Percentiles rank a stretch among this genome's conserved stretches.
phyloP scores from a whole-genome alignment of 345 rosid species.

The Nasturtium officinale region DNA sequence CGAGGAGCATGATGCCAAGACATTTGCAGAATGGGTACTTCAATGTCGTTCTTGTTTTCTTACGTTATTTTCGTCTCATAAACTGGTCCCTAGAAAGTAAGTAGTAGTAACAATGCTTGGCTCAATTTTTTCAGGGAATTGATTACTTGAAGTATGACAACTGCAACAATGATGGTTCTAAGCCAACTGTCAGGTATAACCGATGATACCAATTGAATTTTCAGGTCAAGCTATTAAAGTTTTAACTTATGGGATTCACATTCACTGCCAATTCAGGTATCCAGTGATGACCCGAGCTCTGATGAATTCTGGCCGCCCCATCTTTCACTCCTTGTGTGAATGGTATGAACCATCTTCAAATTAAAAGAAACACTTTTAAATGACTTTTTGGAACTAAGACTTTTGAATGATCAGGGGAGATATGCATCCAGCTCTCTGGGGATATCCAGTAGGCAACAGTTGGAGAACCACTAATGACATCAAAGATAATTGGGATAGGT shows the following conservation, averaged over 20 bases:
- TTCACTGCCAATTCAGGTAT: constrained; percentile 50
- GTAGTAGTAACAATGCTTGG: constrained; percentile 13
- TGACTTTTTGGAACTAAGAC: too few relatives aligned
- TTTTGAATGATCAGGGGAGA: constrained; percentile 57
- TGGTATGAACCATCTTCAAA: constrained; percentile 51
- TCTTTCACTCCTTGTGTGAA: constrained; percentile 89
- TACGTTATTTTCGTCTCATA: background rate
- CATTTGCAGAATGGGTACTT: constrained; percentile 89
- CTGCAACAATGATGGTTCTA: constrained; percentile 65
- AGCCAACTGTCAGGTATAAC: constrained; percentile 65
- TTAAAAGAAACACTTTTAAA: background rate
- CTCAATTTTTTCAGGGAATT: constrained; percentile 58
- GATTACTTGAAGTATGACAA: constrained; percentile 95
- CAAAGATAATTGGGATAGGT: constrained; percentile 76
- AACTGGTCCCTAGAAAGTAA: constrained; percentile 7
- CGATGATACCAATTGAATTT: background rate
- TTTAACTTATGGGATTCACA: background rate
- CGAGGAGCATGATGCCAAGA: constrained; percentile 88
- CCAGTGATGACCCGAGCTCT: constrained; percentile 89
- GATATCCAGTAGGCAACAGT: constrained; percentile 73
- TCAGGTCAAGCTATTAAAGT: background rate
- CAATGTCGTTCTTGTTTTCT: background rate
- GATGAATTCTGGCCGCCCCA: constrained; percentile 69
- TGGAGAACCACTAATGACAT: constrained; percentile 95
- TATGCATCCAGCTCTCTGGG: constrained; percentile 95